These are phyloP conservation scores for Camelina hispida DNA, from an alignment of 345 rosid genomes.

Conservation along the genomic window DNA sequence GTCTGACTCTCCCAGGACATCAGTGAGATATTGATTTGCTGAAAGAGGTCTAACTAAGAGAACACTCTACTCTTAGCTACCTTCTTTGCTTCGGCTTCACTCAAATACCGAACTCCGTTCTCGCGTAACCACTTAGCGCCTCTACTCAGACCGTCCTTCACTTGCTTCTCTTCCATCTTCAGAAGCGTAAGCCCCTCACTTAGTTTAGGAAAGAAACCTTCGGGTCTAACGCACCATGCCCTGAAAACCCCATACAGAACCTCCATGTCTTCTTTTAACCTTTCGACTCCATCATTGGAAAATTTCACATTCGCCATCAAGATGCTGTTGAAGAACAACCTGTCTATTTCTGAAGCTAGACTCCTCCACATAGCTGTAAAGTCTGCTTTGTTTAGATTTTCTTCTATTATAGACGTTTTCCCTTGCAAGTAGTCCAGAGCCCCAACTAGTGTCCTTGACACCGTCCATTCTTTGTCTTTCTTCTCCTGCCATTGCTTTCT, in stretches of 20 bases:
- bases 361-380: conserved; percentile 79
- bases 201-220: conserved; percentile 76
- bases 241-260: conserved; percentile 72
- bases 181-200: conserved; percentile 68
- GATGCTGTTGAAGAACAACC: conserved; percentile 60
- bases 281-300: conserved; percentile 60
- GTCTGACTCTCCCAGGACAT: conserved; percentile 1
- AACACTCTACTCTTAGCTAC: conserved; percentile 61
- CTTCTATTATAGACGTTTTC: conserved; percentile 65
- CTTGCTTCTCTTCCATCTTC: conserved; percentile 66
- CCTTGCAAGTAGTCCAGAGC: conserved; percentile 83
- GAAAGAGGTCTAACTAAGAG: conserved; percentile 28
- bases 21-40: conserved; percentile 14
- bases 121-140: conserved; percentile 62
- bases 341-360: conserved; percentile 74
- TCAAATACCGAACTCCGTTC: conserved; percentile 66
- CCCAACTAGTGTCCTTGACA: conserved; percentile 66
- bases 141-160: conserved; percentile 47
- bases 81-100: conserved; percentile 64
- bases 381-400: conserved; percentile 62
- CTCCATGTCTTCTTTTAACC: conserved; percentile 65
- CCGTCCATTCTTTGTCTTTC: conserved; percentile 70
- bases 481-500: conserved; percentile 85
- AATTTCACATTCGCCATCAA: conserved; percentile 68
- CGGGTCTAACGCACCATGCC: conserved; percentile 85